Evolutionary conservation across 2,329 filamentous ascomycete species (phyloP), one percentile per base, ranked within the genome.

Genomic region (Fusarium sacchari): DNA sequence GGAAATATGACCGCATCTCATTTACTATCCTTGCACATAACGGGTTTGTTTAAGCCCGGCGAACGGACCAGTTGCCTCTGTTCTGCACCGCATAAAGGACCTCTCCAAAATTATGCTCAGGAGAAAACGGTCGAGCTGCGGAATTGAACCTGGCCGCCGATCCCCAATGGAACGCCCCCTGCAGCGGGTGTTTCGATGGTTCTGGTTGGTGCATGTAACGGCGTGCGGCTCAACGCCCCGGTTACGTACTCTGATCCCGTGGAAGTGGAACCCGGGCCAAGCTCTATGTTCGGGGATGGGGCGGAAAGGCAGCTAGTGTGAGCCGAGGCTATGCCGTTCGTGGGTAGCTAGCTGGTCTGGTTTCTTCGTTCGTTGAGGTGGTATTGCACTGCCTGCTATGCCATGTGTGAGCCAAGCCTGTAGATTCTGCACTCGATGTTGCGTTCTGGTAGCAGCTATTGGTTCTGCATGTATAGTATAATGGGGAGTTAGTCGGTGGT

Each of bases 121-220:
- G 43, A 60, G 43, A 59, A 50, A 36, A 58, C 55, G 40, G 32
- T 47, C 26, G 37, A 42, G 39, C n/a, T 36, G 49, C 49, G 22
- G 18, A 47, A n/a, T 28, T 7, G n/a, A 47, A 36, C 20, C 42
- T 34, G 30, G 53, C 20, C 26, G 63, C 32, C 22, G 64, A 67
- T 67, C 63, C n/a, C 28, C 20, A 50, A 43, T 65, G 63, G 30
- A 15, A 66, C 64, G 42, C 61, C 44, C 61, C 63, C 49, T 66
- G 60, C 63, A 64, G 46, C 63, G 46, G 61, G 13, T 22, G 18
- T 36, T 44, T 44, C 22, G 26, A 60, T 60, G 30, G 32, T 30
- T 58, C 47, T 37, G 36, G 63, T 42, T 52, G 44, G 53, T 28
- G 26, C 24, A 68, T 69, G 66, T 59, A 55, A 69, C 66, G 6